phyloP scores from a whole-genome alignment of 129 eudicot genomes.

The Tagetes patula region DNA sequence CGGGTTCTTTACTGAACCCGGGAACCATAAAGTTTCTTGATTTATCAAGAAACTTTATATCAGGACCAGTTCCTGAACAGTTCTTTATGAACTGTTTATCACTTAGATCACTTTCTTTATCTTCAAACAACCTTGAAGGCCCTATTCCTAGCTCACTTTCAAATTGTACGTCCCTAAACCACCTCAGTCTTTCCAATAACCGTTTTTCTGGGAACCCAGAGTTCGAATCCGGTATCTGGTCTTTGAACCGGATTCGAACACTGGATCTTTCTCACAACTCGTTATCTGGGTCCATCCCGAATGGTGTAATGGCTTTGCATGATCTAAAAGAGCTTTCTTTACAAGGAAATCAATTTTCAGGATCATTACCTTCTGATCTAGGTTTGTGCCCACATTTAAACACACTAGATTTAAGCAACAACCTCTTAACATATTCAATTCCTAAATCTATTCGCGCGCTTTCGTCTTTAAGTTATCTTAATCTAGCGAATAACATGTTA shows the following conservation, averaged over 20 bases:
- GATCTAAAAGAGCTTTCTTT: constrained; percentile 66
- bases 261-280: constrained; percentile 73
- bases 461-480: constrained; percentile 39
- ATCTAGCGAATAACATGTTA: constrained; percentile 54
- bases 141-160: constrained; percentile 59
- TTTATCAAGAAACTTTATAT: constrained; percentile 55
- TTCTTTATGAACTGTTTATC: constrained; percentile 46
- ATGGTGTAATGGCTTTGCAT: constrained; percentile 57
- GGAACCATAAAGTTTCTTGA: constrained; percentile 65
- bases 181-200: constrained; percentile 68
- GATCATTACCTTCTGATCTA: constrained; percentile 63
- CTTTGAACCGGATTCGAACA: constrained; percentile 61
- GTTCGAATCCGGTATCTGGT: constrained; percentile 47
- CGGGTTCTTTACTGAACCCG: constrained; percentile 34
- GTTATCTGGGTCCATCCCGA: constrained; percentile 60
- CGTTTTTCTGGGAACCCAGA: constrained; percentile 66
- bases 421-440: constrained; percentile 52
- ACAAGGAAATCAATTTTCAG: constrained; percentile 66
- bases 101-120: constrained; percentile 62
- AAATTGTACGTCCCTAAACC: constrained; percentile 51
- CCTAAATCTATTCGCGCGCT: constrained; percentile 56
- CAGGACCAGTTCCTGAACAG: constrained; percentile 65
- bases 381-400: constrained; percentile 76
- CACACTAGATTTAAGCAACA: constrained; percentile 61
- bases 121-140: constrained; percentile 73